Percentiles rank a stretch among this genome's conserved stretches.
These are phyloP conservation scores for Tuber microsphaerosporum DNA, from an alignment of 495 filamentous ascomycete genomes.

Conservation along the genomic window DNA sequence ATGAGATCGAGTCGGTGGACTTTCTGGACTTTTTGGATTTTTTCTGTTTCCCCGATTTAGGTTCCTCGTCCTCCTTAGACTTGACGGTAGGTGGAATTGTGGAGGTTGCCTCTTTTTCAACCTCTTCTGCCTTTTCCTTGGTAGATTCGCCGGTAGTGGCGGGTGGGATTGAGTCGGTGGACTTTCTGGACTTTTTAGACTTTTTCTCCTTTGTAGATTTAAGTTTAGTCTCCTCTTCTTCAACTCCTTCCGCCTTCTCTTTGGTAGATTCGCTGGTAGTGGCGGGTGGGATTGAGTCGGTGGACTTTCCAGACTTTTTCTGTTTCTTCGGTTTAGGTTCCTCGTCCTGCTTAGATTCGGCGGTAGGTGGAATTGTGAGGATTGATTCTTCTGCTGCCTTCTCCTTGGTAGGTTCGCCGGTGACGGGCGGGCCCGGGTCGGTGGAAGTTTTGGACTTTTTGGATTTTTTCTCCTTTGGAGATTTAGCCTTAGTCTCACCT, in stretches of 20 bases:
- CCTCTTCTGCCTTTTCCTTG: too few species aligned
- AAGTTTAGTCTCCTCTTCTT: too few species aligned
- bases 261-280: too few species aligned
- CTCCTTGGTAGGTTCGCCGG: too few species aligned
- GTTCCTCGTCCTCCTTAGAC: conserved; percentile 39
- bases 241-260: too few species aligned
- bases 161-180: too few species aligned
- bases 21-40: conserved; percentile 33
- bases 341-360: conserved; percentile 13
- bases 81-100: conserved; percentile 11
- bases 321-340: conserved; percentile 28
- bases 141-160: too few species aligned
- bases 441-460: conserved; percentile 30
- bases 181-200: too few species aligned
- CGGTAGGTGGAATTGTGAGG: too few species aligned
- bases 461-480: conserved; percentile 33
- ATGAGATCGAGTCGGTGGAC: conserved; percentile 25
- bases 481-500: conserved; percentile 29
- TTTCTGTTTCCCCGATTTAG: conserved; percentile 34
- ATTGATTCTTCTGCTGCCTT: too few species aligned
- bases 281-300: too few species aligned
- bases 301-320: conserved; percentile 20
- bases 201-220: too few species aligned
- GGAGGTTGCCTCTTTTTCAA: not conserved
- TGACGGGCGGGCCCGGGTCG: conserved; percentile 19